phyloP scores from a whole-genome alignment of 2,329 filamentous ascomycete genomes.

The Cercospora berteroae region DNA sequence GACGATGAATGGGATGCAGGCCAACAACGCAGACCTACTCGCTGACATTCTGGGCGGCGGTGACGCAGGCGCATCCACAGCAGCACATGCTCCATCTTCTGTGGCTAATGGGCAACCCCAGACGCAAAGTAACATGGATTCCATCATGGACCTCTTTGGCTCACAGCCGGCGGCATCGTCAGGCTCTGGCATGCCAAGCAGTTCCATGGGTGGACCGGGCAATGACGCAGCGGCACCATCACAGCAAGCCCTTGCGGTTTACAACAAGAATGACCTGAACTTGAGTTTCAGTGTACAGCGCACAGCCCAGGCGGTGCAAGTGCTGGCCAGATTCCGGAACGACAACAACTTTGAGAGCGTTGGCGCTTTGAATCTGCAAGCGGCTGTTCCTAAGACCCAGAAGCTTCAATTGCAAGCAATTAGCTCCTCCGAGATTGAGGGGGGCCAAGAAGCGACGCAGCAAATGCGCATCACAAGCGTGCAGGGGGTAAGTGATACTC shows the following conservation, averaged over 20 bases:
- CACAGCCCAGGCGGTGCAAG: conserved; percentile 75
- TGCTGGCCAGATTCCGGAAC: conserved; percentile 82
- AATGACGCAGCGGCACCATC: conserved; percentile 51
- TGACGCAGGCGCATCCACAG: conserved; percentile 47
- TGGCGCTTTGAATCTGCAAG: conserved; percentile 78
- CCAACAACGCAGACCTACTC: conserved; percentile 78
- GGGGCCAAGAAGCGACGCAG: conserved; percentile 82
- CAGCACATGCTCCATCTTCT: conserved; percentile 38
- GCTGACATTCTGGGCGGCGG: conserved; percentile 85
- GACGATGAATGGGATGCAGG: conserved; percentile 56
- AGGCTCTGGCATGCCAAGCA: conserved; percentile 38
- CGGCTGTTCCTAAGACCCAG: conserved; percentile 93
- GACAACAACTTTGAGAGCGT: conserved; percentile 57
- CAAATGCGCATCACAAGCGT: conserved; percentile 82
- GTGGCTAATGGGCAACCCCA: conserved; percentile 26
- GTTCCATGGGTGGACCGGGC: conserved; percentile 47
- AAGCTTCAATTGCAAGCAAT: conserved; percentile 90
- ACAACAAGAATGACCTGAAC: conserved; percentile 79
- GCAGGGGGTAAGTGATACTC: conserved; percentile 73
- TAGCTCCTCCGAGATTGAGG: conserved; percentile 71
- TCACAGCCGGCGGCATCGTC: conserved; percentile 38
- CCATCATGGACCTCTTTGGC: conserved; percentile 90
- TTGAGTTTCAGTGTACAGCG: conserved; percentile 83
- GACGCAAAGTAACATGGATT: conserved; percentile 43
- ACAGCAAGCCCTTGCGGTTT: conserved; percentile 63